Evolutionary conservation across 495 filamentous ascomycete genomes (phyloP), one percentile per base, ranked within the genome.

Genomic region (Penicillium riverlandense): DNA sequence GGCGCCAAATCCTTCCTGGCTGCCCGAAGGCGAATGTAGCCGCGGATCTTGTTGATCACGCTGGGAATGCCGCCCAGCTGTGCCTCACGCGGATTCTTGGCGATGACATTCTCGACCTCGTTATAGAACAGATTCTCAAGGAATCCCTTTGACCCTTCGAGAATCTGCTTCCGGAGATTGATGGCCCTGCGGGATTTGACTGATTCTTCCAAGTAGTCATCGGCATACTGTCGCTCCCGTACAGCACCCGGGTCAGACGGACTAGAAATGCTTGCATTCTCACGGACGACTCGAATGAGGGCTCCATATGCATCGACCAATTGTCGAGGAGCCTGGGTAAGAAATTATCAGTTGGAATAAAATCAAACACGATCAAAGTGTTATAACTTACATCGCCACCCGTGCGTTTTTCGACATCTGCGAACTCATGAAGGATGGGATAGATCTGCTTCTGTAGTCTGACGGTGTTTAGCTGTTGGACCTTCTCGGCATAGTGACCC

Each of bases 41-140:
- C 92, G 45, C 88, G 85, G 57, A 96, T 82, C 67, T 92, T 94
- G 70, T 89, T 92, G 48, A 88, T 71, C 2, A 85, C 79, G 37
- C 87, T 86, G 1, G 92, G 92, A 31, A 88, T 79, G 46, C 92
- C 92, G 30, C 92, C 92, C 42, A 96, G 69, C 55, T 86, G 88
- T 8, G 92, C 94, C 58, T 96, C 89, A 38, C 82, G 77, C 5
- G 90, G 89, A 55, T 91, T 85, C 57, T 85, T 91, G 28, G 77
- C 66, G 44, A 97, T 84, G 14, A 82, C 62, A n/a, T 58, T 66
- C 50, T 95, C 84, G 33, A 96, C 70, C 44, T 88, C 78, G 35
- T 71, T 66, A 52, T 80, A 86, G 60, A 92, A 87, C 40, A 63
- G 70, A 47, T 75, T 82, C 57, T 96, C 90, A 30, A 96, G 66